Evolutionary conservation across 306 rosid species (phyloP).

Genomic region (Rosa rugosa): DNA sequence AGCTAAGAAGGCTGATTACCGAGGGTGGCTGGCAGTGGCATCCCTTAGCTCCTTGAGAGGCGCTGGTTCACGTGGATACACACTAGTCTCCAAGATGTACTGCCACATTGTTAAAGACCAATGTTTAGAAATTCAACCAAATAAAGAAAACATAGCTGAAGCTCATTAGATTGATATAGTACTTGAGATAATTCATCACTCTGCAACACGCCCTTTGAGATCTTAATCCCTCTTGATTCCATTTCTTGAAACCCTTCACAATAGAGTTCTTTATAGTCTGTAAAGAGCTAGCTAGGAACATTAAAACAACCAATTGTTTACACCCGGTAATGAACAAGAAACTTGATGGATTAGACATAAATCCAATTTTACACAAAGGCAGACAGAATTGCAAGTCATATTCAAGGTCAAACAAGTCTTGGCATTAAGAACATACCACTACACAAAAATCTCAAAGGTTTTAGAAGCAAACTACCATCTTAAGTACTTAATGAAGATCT

Average conservation of each 20-base stretch:
- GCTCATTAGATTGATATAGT: not conserved
- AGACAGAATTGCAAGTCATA: not conserved
- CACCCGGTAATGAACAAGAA: not conserved
- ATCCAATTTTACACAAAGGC: not conserved
- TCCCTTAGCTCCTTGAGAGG: conserved; percentile 55
- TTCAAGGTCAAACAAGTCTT: not conserved
- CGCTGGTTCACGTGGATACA: conserved; percentile 55
- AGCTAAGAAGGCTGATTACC: conserved; percentile 11
- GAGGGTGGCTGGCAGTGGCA: conserved; percentile 39
- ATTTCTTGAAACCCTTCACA: conserved; percentile 26
- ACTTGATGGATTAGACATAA: not conserved
- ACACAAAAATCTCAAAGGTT: not conserved
- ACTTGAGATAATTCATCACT: conserved; percentile 39
- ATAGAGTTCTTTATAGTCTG: not conserved
- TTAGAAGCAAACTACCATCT: not conserved
- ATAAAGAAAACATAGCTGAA: not conserved
- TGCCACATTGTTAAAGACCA: conserved; percentile 16
- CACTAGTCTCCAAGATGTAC: conserved; percentile 63
- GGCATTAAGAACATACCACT: not conserved
- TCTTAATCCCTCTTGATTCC: conserved; percentile 14
- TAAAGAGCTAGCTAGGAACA: not conserved
- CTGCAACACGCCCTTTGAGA: conserved; percentile 29
- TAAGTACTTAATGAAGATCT: not conserved
- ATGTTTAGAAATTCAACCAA: no score
- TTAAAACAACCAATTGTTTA: not conserved